These are phyloP conservation scores for Paxillus ammoniavirescens DNA, from an alignment of 768 basidiomycete species.

Conservation along the genomic window DNA sequence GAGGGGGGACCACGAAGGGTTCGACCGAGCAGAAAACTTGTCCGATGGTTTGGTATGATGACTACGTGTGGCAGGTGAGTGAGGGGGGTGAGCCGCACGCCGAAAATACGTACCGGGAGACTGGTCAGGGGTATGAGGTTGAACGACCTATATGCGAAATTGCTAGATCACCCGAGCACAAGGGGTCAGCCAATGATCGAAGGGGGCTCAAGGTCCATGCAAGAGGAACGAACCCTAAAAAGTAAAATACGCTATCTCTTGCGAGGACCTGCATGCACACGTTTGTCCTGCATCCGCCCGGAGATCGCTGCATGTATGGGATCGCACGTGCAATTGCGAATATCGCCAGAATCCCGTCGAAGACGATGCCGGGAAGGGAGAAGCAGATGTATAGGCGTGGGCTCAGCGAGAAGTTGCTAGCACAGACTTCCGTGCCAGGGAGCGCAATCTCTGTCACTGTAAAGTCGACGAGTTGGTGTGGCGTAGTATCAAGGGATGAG, in stretches of 20 bases:
- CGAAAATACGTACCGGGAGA: neutral
- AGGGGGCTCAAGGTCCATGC: neutral
- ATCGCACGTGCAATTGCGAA: slow-evolving; percentile 1
- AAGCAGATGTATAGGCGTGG: slow-evolving; percentile 3
- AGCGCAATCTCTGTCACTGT: neutral
- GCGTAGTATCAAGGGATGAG: neutral
- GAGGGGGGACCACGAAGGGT: slow-evolving; percentile 7
- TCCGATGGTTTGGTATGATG: neutral
- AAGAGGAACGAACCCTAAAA: neutral
- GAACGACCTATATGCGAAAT: neutral
- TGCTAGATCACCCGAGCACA: neutral
- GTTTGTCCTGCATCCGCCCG: neutral
- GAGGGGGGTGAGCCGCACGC: no score
- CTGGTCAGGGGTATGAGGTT: neutral
- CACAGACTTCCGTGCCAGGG: neutral
- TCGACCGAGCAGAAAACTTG: neutral
- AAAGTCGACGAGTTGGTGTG: neutral
- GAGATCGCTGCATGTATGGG: neutral
- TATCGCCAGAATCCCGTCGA: neutral
- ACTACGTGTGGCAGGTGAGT: neutral
- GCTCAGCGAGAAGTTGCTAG: neutral
- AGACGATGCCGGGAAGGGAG: neutral
- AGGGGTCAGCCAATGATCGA: no score
- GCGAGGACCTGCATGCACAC: slow-evolving; percentile 1
- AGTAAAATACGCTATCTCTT: slow-evolving; percentile 7